A percentile compares a stretch with the other conserved stretches of the same genome.
phyloP scores from a whole-genome alignment of 2,329 filamentous ascomycete genomes.

The Phymatotrichopsis omnivora region DNA sequence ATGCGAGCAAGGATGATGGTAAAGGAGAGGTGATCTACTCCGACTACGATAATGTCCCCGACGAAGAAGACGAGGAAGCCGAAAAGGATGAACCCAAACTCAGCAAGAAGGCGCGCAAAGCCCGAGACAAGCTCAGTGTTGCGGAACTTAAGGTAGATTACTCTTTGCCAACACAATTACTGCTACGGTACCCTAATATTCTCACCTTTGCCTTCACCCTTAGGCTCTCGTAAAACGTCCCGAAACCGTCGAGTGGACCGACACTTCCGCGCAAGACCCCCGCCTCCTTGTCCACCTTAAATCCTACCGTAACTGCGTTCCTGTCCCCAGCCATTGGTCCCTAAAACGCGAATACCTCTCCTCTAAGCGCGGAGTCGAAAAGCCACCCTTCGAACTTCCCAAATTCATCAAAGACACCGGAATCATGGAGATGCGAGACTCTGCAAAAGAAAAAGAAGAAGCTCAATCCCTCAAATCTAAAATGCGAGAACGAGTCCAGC shows the following conservation, averaged over 20 bases:
- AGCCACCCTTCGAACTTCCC: conserved; percentile 80
- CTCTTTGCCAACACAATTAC: background rate
- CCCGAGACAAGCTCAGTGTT: conserved; percentile 82
- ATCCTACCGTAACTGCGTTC: conserved; percentile 86
- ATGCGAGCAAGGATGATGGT: conserved; percentile 52
- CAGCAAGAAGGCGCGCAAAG: conserved; percentile 85
- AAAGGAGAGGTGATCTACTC: conserved; percentile 61
- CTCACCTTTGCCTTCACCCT: background rate
- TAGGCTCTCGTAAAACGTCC: conserved; percentile 71
- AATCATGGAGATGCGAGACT: conserved; percentile 96
- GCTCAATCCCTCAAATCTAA: conserved; percentile 89
- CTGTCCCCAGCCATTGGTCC: conserved; percentile 88
- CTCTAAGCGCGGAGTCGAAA: conserved; percentile 93
- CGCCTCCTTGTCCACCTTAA: conserved; percentile 88
- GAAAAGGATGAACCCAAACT: conserved; percentile 55
- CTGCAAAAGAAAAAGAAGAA: conserved; percentile 89
- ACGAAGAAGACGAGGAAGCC: conserved; percentile 63
- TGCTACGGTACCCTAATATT: background rate
- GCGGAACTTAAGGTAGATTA: conserved; percentile 65
- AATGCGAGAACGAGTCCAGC: conserved; percentile 83
- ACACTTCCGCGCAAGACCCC: conserved; percentile 83
- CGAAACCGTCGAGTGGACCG: conserved; percentile 95
- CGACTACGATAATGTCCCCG: conserved; percentile 73
- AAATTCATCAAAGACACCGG: conserved; percentile 97
- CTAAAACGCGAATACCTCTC: conserved; percentile 95